Percentiles rank a stretch among this genome's conserved stretches.
Conservation (phyloP, 1,284 basidiomycete species). For the Amylostereum areolatum region DNA sequence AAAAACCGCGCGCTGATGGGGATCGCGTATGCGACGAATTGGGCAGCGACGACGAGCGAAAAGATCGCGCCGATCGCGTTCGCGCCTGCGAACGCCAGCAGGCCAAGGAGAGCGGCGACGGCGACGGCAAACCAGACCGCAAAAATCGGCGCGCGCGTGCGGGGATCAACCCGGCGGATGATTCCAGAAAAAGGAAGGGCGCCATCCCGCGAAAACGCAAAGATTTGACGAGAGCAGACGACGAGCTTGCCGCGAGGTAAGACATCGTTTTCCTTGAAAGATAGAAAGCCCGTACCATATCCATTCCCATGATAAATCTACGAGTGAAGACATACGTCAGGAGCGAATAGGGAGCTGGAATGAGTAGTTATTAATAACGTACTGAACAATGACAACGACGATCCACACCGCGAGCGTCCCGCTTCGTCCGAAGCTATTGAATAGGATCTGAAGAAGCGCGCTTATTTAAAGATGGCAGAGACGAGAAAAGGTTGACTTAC, state of each 20-base stretch:
- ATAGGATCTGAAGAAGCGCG: slow-evolving; percentile 17
- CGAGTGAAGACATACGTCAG: neutral
- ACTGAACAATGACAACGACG: slow-evolving; percentile 21
- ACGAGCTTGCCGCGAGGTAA: slow-evolving; percentile 9
- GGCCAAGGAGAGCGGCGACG: slow-evolving; percentile 18
- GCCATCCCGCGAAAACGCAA: slow-evolving; percentile 41
- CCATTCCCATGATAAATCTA: slow-evolving; percentile 27
- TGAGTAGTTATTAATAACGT: slow-evolving; percentile 2
- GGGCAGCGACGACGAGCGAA: slow-evolving; percentile 16
- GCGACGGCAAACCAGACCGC: slow-evolving; percentile 23
- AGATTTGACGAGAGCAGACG: slow-evolving; percentile 34
- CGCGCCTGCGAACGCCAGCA: slow-evolving; percentile 24
- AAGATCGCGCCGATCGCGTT: slow-evolving; percentile 26
- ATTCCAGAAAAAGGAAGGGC: slow-evolving; percentile 36
- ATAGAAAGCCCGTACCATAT: slow-evolving; percentile 16
- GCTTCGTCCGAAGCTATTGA: slow-evolving; percentile 19
- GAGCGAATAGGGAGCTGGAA: neutral
- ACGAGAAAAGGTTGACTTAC: slow-evolving; percentile 5
- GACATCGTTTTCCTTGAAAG: neutral
- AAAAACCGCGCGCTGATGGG: slow-evolving; percentile 22
- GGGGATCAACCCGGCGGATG: slow-evolving; percentile 27
- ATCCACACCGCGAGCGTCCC: slow-evolving; percentile 22
- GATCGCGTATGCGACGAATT: slow-evolving; percentile 19
- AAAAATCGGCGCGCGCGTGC: slow-evolving; percentile 21
- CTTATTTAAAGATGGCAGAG: neutral